phyloP scores from a whole-genome alignment of 257 asterid genomes.

The Solanum virginianum region DNA sequence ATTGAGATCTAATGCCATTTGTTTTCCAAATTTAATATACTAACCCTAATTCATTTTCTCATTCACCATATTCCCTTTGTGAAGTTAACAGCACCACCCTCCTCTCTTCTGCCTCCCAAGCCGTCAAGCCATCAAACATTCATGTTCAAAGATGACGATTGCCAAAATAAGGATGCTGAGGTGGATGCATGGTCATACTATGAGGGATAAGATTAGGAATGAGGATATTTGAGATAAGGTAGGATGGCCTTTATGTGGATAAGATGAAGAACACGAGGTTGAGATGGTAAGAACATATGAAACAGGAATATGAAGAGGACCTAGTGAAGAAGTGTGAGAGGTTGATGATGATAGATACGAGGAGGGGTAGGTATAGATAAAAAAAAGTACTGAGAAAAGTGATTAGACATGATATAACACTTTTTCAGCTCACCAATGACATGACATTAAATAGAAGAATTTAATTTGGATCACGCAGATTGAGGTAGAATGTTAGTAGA shows the following conservation, averaged over 20 bases:
- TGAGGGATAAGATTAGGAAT: background rate
- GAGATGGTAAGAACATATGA: background rate
- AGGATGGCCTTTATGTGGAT: background rate
- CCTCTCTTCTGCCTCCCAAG: too few relatives aligned
- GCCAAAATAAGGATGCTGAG: background rate
- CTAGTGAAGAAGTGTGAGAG: background rate
- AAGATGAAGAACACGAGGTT: background rate
- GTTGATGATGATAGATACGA: background rate
- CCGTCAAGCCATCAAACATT: background rate
- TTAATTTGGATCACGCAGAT: background rate
- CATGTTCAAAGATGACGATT: background rate
- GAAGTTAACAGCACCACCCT: too few relatives aligned
- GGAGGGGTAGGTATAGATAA: background rate
- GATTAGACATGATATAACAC: background rate
- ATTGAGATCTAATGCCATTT: too few relatives aligned
- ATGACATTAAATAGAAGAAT: background rate
- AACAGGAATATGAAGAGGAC: background rate
- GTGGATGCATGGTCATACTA: background rate
- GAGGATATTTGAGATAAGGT: background rate
- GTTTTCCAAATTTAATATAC: too few relatives aligned
- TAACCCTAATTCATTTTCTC: too few relatives aligned
- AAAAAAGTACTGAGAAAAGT: background rate
- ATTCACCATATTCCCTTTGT: too few relatives aligned
- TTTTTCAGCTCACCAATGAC: background rate
- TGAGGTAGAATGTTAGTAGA: background rate